Percentiles rank a stretch among this genome's conserved stretches.
These are phyloP conservation scores for Aspergillus luchuensis DNA, from an alignment of 2,329 filamentous ascomycete genomes.

Conservation along the genomic window DNA sequence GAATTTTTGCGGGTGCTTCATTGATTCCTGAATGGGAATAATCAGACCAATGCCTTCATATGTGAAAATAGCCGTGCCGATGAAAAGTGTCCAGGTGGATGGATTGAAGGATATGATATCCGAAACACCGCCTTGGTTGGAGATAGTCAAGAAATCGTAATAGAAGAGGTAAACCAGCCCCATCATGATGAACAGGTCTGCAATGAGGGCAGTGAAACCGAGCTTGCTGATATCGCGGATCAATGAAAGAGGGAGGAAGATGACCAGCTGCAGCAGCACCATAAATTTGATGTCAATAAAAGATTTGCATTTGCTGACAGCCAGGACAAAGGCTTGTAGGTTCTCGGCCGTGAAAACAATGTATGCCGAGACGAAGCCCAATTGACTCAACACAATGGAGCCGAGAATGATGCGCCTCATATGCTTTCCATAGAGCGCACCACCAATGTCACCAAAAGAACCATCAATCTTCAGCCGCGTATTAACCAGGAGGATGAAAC, in stretches of 20 bases:
- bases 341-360: constrained; percentile 98
- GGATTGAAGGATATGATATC: constrained; percentile 91
- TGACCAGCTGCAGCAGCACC: constrained; percentile 91
- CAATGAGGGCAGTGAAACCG: constrained; percentile 88
- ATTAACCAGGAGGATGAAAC: constrained; percentile 89
- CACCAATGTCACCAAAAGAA: constrained; percentile 98
- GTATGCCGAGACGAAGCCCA: constrained; percentile 92
- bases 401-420: constrained; percentile 84
- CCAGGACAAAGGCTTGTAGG: constrained; percentile 88
- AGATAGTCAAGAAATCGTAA: constrained; percentile 86
- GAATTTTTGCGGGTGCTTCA: constrained; percentile 89
- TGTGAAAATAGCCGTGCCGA: constrained; percentile 97
- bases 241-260: constrained; percentile 91
- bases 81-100: constrained; percentile 93
- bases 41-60: constrained; percentile 98
- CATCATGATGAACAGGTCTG: constrained; percentile 90
- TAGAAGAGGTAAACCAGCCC: constrained; percentile 94
- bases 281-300: constrained; percentile 84
- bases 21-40: constrained; percentile 96
- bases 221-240: constrained; percentile 97
- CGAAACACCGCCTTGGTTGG: constrained; percentile 69
- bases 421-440: constrained; percentile 84
- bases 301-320: constrained; percentile 83
- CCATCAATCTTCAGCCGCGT: constrained; percentile 82
- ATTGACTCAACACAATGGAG: constrained; percentile 92